These are phyloP conservation scores for Carex sylvatica DNA, from an alignment of 202 grass and related monocot species.

Conservation along the genomic window DNA sequence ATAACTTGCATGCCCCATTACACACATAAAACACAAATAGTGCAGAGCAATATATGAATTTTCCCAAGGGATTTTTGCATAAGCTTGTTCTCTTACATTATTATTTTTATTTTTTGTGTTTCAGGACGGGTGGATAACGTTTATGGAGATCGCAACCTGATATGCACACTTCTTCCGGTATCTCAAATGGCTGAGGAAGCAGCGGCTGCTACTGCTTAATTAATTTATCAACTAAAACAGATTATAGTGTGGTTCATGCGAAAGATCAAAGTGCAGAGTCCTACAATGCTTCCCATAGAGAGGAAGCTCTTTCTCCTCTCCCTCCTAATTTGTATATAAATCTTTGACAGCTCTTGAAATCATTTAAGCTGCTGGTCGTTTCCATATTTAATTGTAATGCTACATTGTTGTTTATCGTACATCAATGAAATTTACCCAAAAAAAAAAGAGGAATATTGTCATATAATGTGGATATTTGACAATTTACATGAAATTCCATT, in stretches of 20 bases:
- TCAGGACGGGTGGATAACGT: conserved; percentile 94
- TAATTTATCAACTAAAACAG: conserved; percentile 18
- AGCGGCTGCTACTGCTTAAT: conserved; percentile 79
- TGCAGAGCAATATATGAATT: neutral
- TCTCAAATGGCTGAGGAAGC: conserved; percentile 84
- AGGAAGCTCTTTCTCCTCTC: conserved; percentile 45
- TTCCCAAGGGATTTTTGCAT: neutral
- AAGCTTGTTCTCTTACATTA: neutral
- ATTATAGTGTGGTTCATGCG: conserved; percentile 20
- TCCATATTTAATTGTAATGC: conserved; percentile 4
- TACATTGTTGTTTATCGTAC: conserved; percentile 8
- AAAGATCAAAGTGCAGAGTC: neutral
- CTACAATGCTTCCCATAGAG: conserved; percentile 53
- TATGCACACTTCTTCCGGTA: conserved; percentile 79
- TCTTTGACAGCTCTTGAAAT: conserved; percentile 38
- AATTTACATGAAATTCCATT: neutral
- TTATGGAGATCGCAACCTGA: conserved; percentile 92
- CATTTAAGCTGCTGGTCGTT: conserved; percentile 35
- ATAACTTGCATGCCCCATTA: neutral
- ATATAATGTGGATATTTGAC: neutral
- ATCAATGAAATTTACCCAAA: neutral
- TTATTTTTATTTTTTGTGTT: neutral
- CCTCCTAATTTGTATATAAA: conserved; percentile 53
- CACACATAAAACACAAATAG: neutral
- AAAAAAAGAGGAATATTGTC: neutral